Evolutionary conservation across 1,139 yeast species (phyloP).

Genomic region (Meyerozyma sp.): DNA sequence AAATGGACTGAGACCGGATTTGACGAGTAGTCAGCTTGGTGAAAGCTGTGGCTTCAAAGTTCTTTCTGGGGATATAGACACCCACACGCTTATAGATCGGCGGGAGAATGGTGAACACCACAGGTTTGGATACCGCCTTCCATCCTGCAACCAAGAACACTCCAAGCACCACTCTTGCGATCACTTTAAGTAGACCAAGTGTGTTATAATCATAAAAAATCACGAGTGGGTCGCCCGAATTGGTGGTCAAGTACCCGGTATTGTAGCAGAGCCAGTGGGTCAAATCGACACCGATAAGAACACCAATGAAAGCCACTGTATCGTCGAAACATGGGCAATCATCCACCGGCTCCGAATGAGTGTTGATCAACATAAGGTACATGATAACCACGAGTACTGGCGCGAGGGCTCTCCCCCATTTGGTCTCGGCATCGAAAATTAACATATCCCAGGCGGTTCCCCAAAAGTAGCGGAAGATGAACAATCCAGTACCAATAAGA

Average conservation of each 20-base stretch:
- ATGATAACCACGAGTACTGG: conserved; percentile 28
- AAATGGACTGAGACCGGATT: conserved; percentile 36
- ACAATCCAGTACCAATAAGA: conserved; percentile 50
- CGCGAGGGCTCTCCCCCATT: conserved; percentile 18
- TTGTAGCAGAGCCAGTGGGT: conserved; percentile 41
- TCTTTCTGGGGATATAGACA: conserved; percentile 36
- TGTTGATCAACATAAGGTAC: conserved; percentile 49
- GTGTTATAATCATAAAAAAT: conserved; percentile 35
- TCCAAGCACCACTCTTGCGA: conserved; percentile 52
- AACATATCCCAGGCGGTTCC: conserved; percentile 37
- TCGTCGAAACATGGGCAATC: conserved; percentile 97
- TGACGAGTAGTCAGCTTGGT: conserved; percentile 28
- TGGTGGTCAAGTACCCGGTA: conserved; percentile 18
- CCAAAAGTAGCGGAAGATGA: conserved; percentile 32
- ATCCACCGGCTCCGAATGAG: conserved; percentile 84
- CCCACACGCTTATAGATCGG: conserved; percentile 44
- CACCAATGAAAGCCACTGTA: conserved; percentile 90
- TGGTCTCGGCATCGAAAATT: conserved; percentile 18
- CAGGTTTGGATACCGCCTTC: conserved; percentile 64
- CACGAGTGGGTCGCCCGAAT: conserved; percentile 25
- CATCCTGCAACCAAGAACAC: conserved; percentile 56
- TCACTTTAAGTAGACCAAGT: conserved; percentile 36
- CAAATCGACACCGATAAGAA: conserved; percentile 67
- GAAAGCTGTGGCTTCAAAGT: conserved; percentile 39
- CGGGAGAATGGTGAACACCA: conserved; percentile 45